Evolutionary conservation across 2,329 filamentous ascomycete genomes (phyloP).

Genomic region (Talaromyces marneffei): DNA sequence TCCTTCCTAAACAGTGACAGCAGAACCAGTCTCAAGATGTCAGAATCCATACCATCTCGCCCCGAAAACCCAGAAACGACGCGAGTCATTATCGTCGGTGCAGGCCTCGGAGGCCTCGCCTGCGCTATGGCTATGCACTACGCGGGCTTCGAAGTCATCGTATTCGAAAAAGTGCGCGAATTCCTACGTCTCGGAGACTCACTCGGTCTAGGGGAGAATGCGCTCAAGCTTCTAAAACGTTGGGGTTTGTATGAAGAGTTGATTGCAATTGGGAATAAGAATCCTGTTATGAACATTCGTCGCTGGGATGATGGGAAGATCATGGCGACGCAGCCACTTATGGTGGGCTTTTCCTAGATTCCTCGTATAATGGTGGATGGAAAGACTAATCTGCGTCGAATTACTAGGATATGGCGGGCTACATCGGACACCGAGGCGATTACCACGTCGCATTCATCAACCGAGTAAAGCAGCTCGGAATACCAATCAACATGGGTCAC

Average conservation of each 20-base stretch:
- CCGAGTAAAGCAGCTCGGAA: slow-evolving; percentile 6
- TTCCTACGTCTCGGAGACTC: slow-evolving; percentile 13
- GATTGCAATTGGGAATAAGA: slow-evolving; percentile 12
- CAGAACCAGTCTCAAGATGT: not conserved
- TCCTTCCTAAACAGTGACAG: not conserved
- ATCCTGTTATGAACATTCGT: slow-evolving; percentile 13
- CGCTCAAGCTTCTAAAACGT: slow-evolving; percentile 11
- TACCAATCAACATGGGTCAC: slow-evolving; percentile 13
- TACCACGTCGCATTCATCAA: slow-evolving; percentile 13
- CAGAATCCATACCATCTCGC: not conserved
- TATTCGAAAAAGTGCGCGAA: slow-evolving; percentile 15
- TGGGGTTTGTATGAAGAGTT: slow-evolving; percentile 13
- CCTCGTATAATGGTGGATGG: no score
- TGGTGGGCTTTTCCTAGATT: slow-evolving; percentile 5
- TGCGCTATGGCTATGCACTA: slow-evolving; percentile 14
- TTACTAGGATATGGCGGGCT: not conserved
- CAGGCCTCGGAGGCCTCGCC: slow-evolving; percentile 43
- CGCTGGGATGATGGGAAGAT: slow-evolving; percentile 10
- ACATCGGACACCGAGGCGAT: slow-evolving; percentile 14
- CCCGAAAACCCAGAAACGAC: not conserved
- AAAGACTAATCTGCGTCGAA: not conserved
- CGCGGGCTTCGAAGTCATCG: slow-evolving; percentile 12
- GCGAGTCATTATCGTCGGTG: slow-evolving; percentile 46
- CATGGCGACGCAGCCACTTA: slow-evolving; percentile 12
- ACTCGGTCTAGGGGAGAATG: slow-evolving; percentile 14